Evolutionary conservation across 2,329 filamentous ascomycete genomes (phyloP), one percentile per base, ranked within the genome.

Genomic region (Neobulgaria alba): DNA sequence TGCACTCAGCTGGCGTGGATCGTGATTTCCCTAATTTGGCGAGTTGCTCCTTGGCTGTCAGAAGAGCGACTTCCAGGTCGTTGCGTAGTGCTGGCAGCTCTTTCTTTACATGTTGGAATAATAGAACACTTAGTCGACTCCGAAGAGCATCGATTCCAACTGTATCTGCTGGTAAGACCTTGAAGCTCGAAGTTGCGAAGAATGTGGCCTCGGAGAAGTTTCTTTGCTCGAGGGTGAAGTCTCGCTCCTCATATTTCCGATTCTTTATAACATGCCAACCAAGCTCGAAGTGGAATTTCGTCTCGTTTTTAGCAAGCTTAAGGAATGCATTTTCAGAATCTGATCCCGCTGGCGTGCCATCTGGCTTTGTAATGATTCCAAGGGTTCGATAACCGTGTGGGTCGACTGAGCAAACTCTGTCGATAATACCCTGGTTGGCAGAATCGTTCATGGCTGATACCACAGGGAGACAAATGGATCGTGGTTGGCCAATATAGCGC

Each of bases 261-360:
- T 72, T 72, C 38, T 61, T 64, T 7, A 73, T 47, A 0, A 65
- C 62, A 51, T 72, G 69, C 68, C 69, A 73, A 2, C 70, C 69
- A 0, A 73, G 58, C 20, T 61, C 57, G 29, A 70, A 60, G n/a
- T n/a, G n/a, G 12, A 51, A 46, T 0, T 63, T 52, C 38, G 66
- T 61, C 32, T 68, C 55, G 30, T 71, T 69, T 18, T 52, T 51
- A 1, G 64, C 56, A 10, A 67, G 57, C 1, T 57, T 38, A 3
- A 66, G 46, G 36, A 61, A 67, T 0, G 41, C 46, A 0, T 43
- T 43, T 42, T 68, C 62, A 8, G 47, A 56, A 0, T 59, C 61
- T 0, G 67, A 67, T 0, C 56, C 57, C 2, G 51, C 36, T 2
- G 53, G 44, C 1, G 67, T 55, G 4, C 51, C 54, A 43, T 72